Evolutionary conservation across 176 grass and related monocot species (phyloP).

Genomic region (Canna indica): DNA sequence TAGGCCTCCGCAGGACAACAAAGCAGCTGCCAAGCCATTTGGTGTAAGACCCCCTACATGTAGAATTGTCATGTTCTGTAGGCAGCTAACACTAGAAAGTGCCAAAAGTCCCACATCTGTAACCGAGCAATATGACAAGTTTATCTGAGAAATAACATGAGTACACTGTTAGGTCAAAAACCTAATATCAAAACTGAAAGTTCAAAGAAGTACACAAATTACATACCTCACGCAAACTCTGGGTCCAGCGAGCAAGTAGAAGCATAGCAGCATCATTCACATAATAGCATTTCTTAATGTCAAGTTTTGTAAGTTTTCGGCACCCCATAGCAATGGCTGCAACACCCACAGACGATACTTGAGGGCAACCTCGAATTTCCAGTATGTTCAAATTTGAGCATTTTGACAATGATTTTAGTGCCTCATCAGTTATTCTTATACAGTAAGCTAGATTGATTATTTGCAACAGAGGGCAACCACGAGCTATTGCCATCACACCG

Average conservation of each 20-base stretch:
- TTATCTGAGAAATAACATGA: conserved; percentile 46
- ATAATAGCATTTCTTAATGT: conserved; percentile 72
- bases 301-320: conserved; percentile 57
- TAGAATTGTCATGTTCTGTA: conserved; percentile 68
- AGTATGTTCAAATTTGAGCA: conserved; percentile 51
- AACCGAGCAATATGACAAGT: conserved; percentile 73
- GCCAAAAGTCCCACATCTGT: conserved; percentile 72
- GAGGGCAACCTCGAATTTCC: conserved; percentile 66
- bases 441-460: conserved; percentile 75
- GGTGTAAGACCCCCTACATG: conserved; percentile 56
- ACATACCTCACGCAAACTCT: conserved; percentile 49
- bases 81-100: conserved; percentile 58
- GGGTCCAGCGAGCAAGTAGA: conserved; percentile 57
- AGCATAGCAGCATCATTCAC: conserved; percentile 66
- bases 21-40: conserved; percentile 50
- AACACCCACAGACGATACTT: conserved; percentile 48
- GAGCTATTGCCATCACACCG: conserved; percentile 45
- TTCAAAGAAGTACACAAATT: not conserved
- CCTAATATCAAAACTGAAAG: conserved; percentile 8
- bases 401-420: conserved; percentile 57
- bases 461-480: conserved; percentile 49
- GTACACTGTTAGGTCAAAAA: not conserved
- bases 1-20: conserved; percentile 60
- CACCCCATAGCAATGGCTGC: conserved; percentile 54
- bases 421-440: conserved; percentile 51